Evolutionary conservation across 2,329 filamentous ascomycete species (phyloP).

Genomic region (Saccharata proteae): DNA sequence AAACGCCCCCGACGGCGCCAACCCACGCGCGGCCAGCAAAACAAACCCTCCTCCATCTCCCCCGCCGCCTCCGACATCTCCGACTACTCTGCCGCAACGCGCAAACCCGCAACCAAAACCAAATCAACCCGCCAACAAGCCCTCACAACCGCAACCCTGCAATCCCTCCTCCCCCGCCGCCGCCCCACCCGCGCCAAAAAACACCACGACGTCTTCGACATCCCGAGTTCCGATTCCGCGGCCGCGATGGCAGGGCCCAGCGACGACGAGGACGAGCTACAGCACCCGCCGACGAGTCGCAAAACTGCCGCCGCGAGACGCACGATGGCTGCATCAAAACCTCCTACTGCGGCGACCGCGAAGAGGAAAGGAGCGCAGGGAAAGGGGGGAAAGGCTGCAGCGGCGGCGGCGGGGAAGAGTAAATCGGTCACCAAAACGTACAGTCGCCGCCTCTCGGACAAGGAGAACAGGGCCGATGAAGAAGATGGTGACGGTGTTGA

Average conservation of each 20-base stretch:
- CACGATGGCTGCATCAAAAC: constrained; percentile 12
- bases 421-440: constrained; percentile 17
- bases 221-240: constrained; percentile 25
- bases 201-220: constrained; percentile 25
- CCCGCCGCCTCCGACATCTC: constrained; percentile 16
- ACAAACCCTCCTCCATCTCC: constrained; percentile 20
- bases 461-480: constrained; percentile 1
- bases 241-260: constrained; percentile 11
- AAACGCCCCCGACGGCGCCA: not conserved
- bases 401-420: constrained; percentile 7
- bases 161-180: constrained; percentile 32
- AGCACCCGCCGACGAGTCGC: constrained; percentile 2
- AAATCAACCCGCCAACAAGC: constrained; percentile 14
- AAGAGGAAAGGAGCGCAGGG: constrained; percentile 13
- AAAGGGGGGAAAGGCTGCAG: constrained; percentile 9
- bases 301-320: not conserved
- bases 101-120: constrained; percentile 12
- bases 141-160: constrained; percentile 31
- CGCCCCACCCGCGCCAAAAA: constrained; percentile 11
- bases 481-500: constrained; percentile 14
- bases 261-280: constrained; percentile 32
- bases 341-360: constrained; percentile 11
- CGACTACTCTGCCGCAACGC: constrained; percentile 3
- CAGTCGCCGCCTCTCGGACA: constrained; percentile 15
- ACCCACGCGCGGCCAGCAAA: not conserved